A percentile compares a stretch with the other conserved stretches of the same genome.
Evolutionary conservation across 768 basidiomycete genomes (phyloP).

Genomic region (Lentinula detonsa): DNA sequence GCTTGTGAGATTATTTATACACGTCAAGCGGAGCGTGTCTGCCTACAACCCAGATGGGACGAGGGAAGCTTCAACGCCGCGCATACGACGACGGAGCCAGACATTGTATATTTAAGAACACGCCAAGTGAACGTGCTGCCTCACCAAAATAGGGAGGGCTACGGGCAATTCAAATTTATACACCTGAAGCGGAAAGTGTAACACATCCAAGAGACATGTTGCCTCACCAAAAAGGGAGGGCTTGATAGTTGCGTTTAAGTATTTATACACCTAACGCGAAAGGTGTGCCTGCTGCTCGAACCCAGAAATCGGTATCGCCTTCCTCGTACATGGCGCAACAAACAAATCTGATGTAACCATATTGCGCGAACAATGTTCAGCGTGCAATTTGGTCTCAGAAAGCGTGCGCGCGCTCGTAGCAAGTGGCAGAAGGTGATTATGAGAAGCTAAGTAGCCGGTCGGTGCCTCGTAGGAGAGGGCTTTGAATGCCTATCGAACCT

Average conservation of each 20-base stretch:
- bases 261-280: constrained; percentile 4
- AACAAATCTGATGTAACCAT: neutral
- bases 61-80: neutral
- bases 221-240: neutral
- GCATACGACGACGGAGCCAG: neutral
- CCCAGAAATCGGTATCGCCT: neutral
- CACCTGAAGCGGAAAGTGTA: constrained; percentile 4
- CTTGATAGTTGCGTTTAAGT: neutral
- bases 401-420: neutral
- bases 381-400: neutral
- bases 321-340: neutral
- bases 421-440: neutral
- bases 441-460: neutral
- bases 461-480: neutral
- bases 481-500: neutral
- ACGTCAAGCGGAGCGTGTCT: constrained; percentile 4
- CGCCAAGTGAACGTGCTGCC: constrained; percentile 4
- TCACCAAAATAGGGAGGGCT: neutral
- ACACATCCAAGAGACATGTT: neutral
- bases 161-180: neutral
- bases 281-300: neutral
- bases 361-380: neutral
- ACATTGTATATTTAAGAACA: neutral
- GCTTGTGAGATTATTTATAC: neutral
- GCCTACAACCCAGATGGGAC: neutral